Percentiles rank a stretch among this genome's conserved stretches.
phyloP scores from a whole-genome alignment of 148 eudicot species.

The Heliamphora exappendiculata region DNA sequence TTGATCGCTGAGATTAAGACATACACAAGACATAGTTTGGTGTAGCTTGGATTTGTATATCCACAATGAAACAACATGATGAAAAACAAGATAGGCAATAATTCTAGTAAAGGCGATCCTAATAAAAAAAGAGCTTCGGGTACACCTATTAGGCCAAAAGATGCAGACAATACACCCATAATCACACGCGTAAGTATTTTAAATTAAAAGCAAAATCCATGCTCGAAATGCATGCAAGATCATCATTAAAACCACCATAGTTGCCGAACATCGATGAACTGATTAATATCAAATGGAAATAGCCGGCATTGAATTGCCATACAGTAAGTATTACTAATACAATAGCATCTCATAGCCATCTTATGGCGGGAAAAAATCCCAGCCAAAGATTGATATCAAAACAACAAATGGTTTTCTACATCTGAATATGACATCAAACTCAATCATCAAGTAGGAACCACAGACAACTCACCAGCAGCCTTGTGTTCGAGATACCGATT shows the following conservation, averaged over 20 bases:
- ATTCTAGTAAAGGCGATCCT: too few relatives aligned
- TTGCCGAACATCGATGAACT: too few relatives aligned
- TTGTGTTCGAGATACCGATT: constrained; percentile 56
- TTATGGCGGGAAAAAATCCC: background rate
- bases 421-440: background rate
- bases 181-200: too few relatives aligned
- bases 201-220: too few relatives aligned
- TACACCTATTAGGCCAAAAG: too few relatives aligned
- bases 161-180: too few relatives aligned
- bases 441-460: constrained; percentile 12
- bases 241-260: too few relatives aligned
- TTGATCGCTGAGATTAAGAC: too few relatives aligned
- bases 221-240: too few relatives aligned
- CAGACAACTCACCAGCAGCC: constrained; percentile 31
- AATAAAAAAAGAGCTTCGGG: too few relatives aligned
- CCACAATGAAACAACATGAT: background rate
- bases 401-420: background rate
- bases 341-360: background rate
- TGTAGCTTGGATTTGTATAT: constrained; percentile 1
- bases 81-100: background rate
- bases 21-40: too few relatives aligned
- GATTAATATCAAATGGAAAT: background rate
- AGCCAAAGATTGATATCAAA: background rate
- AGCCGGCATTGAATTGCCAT: background rate
- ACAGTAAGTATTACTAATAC: background rate